Conservation (phyloP, 225 moss, liverwort and hornwort species). For the Sphagnum contortum region DNA sequence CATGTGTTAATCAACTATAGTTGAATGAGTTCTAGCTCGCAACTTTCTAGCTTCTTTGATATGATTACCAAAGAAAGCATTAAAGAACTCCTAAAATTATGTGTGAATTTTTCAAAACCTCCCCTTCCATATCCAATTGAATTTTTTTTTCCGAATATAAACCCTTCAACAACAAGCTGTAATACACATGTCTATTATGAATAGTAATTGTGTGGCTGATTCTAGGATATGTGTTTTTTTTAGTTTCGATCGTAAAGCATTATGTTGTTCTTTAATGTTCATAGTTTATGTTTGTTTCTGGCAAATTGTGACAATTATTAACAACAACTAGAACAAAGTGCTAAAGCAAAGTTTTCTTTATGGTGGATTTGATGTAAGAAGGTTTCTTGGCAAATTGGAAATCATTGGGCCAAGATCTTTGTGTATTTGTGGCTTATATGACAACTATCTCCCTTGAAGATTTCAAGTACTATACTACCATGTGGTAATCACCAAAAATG, state of each 20-base stretch:
- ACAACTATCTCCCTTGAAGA: conserved; percentile 76
- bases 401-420: conserved; percentile 63
- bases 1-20: conserved; percentile 63
- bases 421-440: conserved; percentile 89
- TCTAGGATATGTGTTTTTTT: too few species aligned
- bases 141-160: too few species aligned
- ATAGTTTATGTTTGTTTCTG: not conserved
- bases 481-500: conserved; percentile 29
- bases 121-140: too few species aligned
- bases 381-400: conserved; percentile 66
- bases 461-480: conserved; percentile 60
- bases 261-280: too few species aligned
- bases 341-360: conserved; percentile 15
- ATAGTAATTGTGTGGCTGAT: too few species aligned
- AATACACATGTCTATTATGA: too few species aligned
- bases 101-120: too few species aligned
- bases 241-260: too few species aligned
- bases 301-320: not conserved
- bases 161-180: too few species aligned
- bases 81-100: conserved; percentile 23
- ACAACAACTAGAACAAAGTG: conserved; percentile 1
- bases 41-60: conserved; percentile 66
- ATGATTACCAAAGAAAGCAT: conserved; percentile 75
- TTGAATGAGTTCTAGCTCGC: conserved; percentile 68
- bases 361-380: conserved; percentile 55